Base-by-base conservation (phyloP, 2,329 filamentous ascomycete species). In the Aspergillus quadricinctus region DNA sequence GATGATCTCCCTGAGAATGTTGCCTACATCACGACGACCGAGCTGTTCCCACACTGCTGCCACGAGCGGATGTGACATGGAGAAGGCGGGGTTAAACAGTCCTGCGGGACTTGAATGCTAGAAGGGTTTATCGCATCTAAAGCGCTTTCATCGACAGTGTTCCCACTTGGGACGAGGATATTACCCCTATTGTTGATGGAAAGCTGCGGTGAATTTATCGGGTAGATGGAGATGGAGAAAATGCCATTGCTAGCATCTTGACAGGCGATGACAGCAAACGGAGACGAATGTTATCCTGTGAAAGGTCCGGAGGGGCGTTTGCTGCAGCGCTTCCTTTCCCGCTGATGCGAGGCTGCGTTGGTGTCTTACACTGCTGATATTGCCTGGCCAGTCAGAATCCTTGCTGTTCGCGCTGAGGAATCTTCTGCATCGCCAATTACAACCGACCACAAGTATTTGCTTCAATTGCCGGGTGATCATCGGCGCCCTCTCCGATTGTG, bases 1-100 rank as follows among this genome's bases (percentile, higher is more conserved):
- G 50, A 73, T 68, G 49, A 74, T 69, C 52, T 74, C 71, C 40
- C 69, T 63, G 8, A 74, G 57, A 40, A 71, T 71, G 56, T 64
- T 69, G 11, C 68, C 63, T 50, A 71, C 61, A 59, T 74, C 69
- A 61, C 66, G 63, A 54, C 69, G 68, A 48, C 66, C 68, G 51
- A 74, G 64, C 53, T 69, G 65, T 59, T 69, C 65, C 69, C 70
- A 74, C 53, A 71, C 69, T 58, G 68, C 66, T 52, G 70, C 69
- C 61, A 73, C 66, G 46, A 66, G 65, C 56, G 57, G 66, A 62
- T 72, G 69, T 61, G 64, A 67, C 64, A 67, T 67, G 53, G 57
- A 57, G 64, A 41, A 61, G 35, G 46, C 45, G 52, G 53, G 51
- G 54, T 46, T 45, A 29, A 43, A 43, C 41, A 48, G 29, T 35